Conservation (phyloP, 352 stramenopile genomes). For the Pythium sp. region DNA sequence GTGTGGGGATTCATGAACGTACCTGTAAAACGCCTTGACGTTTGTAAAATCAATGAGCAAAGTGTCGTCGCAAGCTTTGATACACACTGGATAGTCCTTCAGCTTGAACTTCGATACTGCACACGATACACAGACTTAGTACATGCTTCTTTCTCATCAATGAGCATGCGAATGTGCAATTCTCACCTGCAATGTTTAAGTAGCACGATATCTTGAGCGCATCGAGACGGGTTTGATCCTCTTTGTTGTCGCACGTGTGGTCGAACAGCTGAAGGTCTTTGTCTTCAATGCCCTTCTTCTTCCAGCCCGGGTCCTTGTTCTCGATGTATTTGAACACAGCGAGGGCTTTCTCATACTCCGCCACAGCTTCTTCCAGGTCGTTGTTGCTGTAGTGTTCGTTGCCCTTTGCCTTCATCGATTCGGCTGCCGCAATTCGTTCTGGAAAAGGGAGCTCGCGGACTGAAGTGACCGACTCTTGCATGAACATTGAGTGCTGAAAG, state of each 20-base stretch:
- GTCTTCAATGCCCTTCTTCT: constrained; percentile 87
- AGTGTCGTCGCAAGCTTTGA: constrained; percentile 68
- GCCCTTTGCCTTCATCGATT: constrained; percentile 64
- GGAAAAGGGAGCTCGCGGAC: constrained; percentile 42
- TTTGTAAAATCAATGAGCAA: constrained; percentile 56
- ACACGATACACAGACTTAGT: neutral
- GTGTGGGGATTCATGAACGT: neutral
- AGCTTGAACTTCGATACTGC: constrained; percentile 79
- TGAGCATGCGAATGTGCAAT: neutral
- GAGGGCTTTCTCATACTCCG: constrained; percentile 84
- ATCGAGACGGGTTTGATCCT: constrained; percentile 46
- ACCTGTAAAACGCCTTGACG: constrained; percentile 83
- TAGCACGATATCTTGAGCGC: constrained; percentile 71
- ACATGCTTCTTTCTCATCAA: neutral
- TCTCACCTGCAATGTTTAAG: constrained; percentile 65
- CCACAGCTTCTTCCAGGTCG: constrained; percentile 64
- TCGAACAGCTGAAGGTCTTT: constrained; percentile 60
- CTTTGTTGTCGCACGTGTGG: constrained; percentile 41
- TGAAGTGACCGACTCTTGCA: constrained; percentile 67
- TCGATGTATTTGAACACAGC: constrained; percentile 79
- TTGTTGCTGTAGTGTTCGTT: constrained; percentile 56
- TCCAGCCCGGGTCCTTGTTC: constrained; percentile 79
- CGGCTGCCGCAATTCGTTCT: constrained; percentile 52
- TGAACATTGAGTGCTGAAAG: constrained; percentile 87
- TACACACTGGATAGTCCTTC: constrained; percentile 58